Conservation (phyloP, 2,329 filamentous ascomycete genomes). For the Colletotrichum zoysiae region DNA sequence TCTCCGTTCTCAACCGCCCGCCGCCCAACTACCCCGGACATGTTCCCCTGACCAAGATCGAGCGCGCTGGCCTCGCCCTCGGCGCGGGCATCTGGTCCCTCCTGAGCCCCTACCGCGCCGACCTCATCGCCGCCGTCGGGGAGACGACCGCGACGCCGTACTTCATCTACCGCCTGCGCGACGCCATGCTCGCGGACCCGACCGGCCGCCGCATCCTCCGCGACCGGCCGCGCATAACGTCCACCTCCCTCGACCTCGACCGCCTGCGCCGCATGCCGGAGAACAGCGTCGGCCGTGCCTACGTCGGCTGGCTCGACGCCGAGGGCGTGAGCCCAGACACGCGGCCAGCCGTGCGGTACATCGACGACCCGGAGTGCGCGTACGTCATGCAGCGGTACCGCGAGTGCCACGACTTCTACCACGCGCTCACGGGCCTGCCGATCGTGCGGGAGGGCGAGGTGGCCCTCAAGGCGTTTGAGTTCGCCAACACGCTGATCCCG, state of each 20-base stretch:
- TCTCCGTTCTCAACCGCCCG: constrained; percentile 89
- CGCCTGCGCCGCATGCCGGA: constrained; percentile 78
- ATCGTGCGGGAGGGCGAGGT: constrained; percentile 96
- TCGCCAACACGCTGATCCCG: constrained; percentile 90
- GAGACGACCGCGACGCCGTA: constrained; percentile 95
- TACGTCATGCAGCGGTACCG: constrained; percentile 99
- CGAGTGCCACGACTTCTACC: constrained; percentile 98
- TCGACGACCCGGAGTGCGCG: constrained; percentile 94
- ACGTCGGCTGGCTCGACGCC: constrained; percentile 91
- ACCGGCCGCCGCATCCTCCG: constrained; percentile 93
- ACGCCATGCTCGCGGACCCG: constrained; percentile 87
- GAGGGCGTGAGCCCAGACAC: constrained; percentile 96
- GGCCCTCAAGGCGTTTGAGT: constrained; percentile 98
- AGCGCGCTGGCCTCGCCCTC: constrained; percentile 78
- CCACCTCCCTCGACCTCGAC: constrained; percentile 74
- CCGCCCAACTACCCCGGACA: constrained; percentile 91
- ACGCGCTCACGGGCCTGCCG: constrained; percentile 91
- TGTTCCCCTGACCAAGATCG: constrained; percentile 84
- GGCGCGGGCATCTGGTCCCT: constrained; percentile 74
- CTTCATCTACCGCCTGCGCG: constrained; percentile 91
- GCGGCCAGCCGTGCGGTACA: constrained; percentile 83
- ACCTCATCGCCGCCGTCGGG: constrained; percentile 93
- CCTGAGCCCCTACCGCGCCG: constrained; percentile 84
- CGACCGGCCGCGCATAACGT: constrained; percentile 89
- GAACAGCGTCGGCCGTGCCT: constrained; percentile 83